Base-by-base conservation (phyloP, 257 asterid genomes). In the Solanum rostratum region DNA sequence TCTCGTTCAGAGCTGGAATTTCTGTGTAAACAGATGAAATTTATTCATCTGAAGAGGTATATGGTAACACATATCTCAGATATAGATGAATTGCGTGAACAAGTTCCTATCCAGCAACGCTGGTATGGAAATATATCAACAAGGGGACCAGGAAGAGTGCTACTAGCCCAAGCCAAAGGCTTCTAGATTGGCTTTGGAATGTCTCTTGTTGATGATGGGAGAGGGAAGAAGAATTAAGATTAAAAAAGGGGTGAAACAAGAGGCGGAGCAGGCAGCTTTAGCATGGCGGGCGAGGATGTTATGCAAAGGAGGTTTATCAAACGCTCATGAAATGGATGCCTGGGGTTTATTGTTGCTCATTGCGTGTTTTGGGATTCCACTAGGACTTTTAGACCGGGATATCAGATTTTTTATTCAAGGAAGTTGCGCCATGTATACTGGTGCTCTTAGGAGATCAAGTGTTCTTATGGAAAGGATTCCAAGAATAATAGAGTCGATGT, bases 271-370 rank as follows among this genome's bases (percentile, higher is more conserved):
- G 4, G 92, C 93, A 0, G 97, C 98, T 27, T 39, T 90, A 81
- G 89, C 91, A 41, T 96, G 99, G 98, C 89, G 90, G 88, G 93
- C 86, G 88, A 91, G 98, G 84, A 60, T 96, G 92, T 30, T 92
- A 59, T 18, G 22, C 46, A 94, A 91, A 91, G 98, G 98, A 71
- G 97, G 98, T 55, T 29, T 94, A 81, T 69, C 84, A 20, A 87
- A 57, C 84, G 94, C 98, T 78, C 59, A 83, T 74, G 84, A 90
- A 90, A 90, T 90, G 24, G 99, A 94, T 88, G 95, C 97, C 5
- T 91, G 97, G 7, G 98, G 98, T 52, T 89, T 96, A 89, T 84
- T 96, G 84, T 69, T 94, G 88, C 89, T 96, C 65, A 83, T 96
- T 52, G 93, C 92, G 54, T 92, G 97, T 84, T 96, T 93, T 74